Evolutionary conservation across 257 asterid genomes (phyloP), one percentile per base, ranked within the genome.

Genomic region (Solanum chmielewskii): DNA sequence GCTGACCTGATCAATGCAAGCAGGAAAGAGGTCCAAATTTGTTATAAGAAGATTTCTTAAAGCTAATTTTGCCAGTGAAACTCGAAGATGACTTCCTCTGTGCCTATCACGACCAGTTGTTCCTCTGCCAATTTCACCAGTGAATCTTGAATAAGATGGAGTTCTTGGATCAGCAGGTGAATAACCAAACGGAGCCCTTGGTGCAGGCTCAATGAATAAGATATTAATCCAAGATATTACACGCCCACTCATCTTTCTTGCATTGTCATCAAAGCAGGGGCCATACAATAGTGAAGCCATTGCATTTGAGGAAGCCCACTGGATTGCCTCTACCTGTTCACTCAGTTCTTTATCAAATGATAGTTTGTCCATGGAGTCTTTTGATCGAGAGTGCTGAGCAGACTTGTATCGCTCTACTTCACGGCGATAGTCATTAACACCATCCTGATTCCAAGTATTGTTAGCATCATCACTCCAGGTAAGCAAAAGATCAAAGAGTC

Each of bases 91-190:
- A 84, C 98, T 97, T 83, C 99, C 99, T 92, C 97, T 95, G 88
- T 94, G 98, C 92, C 96, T 96, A 90, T 97, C 99, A 91, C 98
- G 99, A 49, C 93, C 93, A 33, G 94, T 87, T 62, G 95, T 92
- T 88, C 96, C 99, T 88, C 99, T 91, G 52, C 92, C 97, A 88
- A 97, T 95, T 89, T 97, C 99, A 87, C 93, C 98, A 16, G 93
- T 83, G 86, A 91, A 95, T 91, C 94, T 97, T 56, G 98, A 89
- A 87, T 96, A 93, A 85, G 98, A 93, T 70, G 99, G 99, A 82
- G 99, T 97, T 91, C 99, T 95, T 89, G 99, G 99, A 92, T 97
- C 99, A 90, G 99, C 99, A 84, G 98, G 99, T 83, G 99, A 97
- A 93, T 92, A 92, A 73, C 99, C 99, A 92, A 97, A 97, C 39